A percentile compares a stretch with the other conserved stretches of the same genome.
phyloP scores from a whole-genome alignment of 2,329 filamentous ascomycete genomes.

The Cercospora beticola region DNA sequence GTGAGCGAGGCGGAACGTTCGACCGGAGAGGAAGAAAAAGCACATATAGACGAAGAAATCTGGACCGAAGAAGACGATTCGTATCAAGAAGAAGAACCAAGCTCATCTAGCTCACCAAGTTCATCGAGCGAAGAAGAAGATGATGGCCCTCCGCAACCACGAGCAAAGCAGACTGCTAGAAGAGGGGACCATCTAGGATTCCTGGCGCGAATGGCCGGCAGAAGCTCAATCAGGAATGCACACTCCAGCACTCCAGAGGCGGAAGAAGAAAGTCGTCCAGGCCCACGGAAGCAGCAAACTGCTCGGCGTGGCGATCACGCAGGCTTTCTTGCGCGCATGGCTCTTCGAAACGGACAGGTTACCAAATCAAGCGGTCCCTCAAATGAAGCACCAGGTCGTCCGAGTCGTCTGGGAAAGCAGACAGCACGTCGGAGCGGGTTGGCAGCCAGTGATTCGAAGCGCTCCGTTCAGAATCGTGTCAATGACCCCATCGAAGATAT shows the following conservation, averaged over 20 bases:
- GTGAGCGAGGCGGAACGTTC: background rate
- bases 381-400: background rate
- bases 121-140: background rate
- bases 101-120: background rate
- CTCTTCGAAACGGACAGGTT: background rate
- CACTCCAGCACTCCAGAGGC: background rate
- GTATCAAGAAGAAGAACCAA: background rate
- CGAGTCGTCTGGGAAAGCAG: background rate
- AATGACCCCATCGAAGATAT: background rate
- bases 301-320: background rate
- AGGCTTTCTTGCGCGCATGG: background rate
- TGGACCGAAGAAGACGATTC: no score
- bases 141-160: background rate
- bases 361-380: background rate
- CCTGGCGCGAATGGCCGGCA: background rate
- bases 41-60: no score
- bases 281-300: background rate
- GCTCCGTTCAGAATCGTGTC: background rate
- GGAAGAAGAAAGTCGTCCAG: background rate
- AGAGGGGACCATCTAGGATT: background rate
- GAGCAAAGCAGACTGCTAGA: background rate
- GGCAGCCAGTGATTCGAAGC: background rate
- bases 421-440: background rate
- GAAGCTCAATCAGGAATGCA: background rate
- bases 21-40: background rate